These are phyloP conservation scores for Elsinoe ampelina DNA, from an alignment of 2,329 filamentous ascomycete genomes.

Conservation along the genomic window DNA sequence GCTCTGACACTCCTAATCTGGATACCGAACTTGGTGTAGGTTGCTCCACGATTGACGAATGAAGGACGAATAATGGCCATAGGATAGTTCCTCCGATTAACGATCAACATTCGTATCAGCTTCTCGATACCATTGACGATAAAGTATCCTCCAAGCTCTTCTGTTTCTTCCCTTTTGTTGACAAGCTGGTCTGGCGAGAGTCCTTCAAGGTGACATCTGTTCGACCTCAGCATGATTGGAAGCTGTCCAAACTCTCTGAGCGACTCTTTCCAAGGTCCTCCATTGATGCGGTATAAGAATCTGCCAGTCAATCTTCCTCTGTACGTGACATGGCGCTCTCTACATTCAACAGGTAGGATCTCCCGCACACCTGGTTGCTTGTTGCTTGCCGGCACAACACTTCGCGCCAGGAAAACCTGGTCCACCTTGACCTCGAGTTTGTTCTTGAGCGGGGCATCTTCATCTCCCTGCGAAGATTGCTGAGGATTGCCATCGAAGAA, in stretches of 20 bases:
- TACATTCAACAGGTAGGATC: slow-evolving; percentile 83
- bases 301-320: slow-evolving; percentile 74
- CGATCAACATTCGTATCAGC: slow-evolving; percentile 81
- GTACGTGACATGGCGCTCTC: slow-evolving; percentile 88
- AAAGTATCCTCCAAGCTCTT: slow-evolving; percentile 94
- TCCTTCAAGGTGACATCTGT: slow-evolving; percentile 80
- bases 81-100: slow-evolving; percentile 86
- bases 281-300: slow-evolving; percentile 78
- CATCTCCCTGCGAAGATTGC: slow-evolving; percentile 36
- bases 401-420: slow-evolving; percentile 73
- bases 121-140: slow-evolving; percentile 97
- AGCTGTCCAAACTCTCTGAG: slow-evolving; percentile 78
- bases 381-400: slow-evolving; percentile 68
- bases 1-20: slow-evolving; percentile 85
- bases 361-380: slow-evolving; percentile 77
- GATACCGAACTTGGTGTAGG: slow-evolving; percentile 84
- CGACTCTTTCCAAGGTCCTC: slow-evolving; percentile 73
- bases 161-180: slow-evolving; percentile 82
- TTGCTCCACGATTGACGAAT: slow-evolving; percentile 75
- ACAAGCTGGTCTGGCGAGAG: slow-evolving; percentile 77
- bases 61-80: slow-evolving; percentile 88
- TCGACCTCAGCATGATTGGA: slow-evolving; percentile 89
- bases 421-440: slow-evolving; percentile 68
- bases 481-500: slow-evolving; percentile 67
- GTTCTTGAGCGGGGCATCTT: slow-evolving; percentile 50